Conservation (phyloP, 345 rosid genomes). For the Lumnitzera littorea region DNA sequence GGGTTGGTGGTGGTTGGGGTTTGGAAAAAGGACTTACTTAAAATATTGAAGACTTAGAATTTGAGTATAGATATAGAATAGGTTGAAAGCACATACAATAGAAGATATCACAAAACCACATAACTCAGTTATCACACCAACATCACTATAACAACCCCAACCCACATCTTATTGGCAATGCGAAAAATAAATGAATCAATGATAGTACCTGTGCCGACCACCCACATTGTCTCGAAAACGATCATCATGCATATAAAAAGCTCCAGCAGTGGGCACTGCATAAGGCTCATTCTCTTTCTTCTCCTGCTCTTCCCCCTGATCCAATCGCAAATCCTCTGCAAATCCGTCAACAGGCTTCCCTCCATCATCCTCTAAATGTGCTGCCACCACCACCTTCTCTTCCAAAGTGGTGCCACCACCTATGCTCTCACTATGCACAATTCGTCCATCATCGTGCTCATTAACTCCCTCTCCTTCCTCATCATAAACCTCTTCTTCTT, state of each 20-base stretch:
- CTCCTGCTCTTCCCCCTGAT: conserved; percentile 33
- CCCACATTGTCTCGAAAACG: conserved; percentile 60
- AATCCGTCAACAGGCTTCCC: conserved; percentile 12
- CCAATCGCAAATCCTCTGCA: conserved; percentile 22
- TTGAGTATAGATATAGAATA: no score
- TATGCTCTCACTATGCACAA: conserved; percentile 22
- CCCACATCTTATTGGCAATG: no score
- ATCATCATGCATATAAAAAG: conserved; percentile 98
- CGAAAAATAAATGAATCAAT: neutral
- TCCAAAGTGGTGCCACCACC: conserved; percentile 10
- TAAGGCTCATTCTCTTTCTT: conserved; percentile 75
- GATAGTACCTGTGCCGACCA: conserved; percentile 53
- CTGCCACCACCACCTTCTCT: conserved; percentile 7
- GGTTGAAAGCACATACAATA: no score
- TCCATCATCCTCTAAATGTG: conserved; percentile 21
- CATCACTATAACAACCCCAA: no score
- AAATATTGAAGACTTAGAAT: no score
- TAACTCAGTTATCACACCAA: no score
- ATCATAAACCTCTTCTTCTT: conserved; percentile 27
- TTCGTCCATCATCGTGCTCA: conserved; percentile 17
- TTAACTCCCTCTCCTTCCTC: conserved; percentile 22
- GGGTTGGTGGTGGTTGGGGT: no score
- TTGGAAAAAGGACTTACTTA: no score
- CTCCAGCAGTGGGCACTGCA: conserved; percentile 95
- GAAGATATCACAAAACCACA: no score